Evolutionary conservation across 352 stramenopile genomes (phyloP).

Genomic region (Globisporangium irregulare): DNA sequence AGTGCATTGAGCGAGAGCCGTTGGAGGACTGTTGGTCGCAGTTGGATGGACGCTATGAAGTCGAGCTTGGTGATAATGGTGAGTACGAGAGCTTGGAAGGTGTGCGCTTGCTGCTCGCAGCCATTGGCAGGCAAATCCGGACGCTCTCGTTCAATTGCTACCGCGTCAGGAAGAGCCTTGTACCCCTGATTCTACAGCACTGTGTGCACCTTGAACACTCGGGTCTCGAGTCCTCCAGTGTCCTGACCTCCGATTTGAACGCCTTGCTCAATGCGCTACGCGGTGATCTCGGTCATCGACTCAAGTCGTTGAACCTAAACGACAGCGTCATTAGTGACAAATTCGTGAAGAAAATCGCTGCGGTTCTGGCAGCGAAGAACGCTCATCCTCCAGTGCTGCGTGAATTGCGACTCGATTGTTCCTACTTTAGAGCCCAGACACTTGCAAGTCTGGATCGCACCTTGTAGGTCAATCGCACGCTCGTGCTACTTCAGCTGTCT

Average conservation of each 20-base stretch:
- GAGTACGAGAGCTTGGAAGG: not conserved
- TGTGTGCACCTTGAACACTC: slow-evolving; percentile 1
- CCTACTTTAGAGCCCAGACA: not conserved
- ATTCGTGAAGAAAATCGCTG: not conserved
- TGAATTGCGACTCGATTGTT: not conserved
- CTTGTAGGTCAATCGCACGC: not conserved
- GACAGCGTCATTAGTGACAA: not conserved
- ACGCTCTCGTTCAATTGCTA: not conserved
- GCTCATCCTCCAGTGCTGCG: not conserved
- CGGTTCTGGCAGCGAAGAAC: not conserved
- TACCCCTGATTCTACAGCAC: not conserved
- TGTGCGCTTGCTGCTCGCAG: not conserved
- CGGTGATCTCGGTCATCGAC: not conserved
- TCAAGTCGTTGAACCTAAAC: slow-evolving; percentile 5
- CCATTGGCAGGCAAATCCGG: not conserved
- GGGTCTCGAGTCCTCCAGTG: not conserved
- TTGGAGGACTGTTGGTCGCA: not conserved
- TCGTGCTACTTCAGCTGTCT: not conserved
- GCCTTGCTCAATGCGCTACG: not conserved
- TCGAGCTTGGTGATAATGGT: not conserved
- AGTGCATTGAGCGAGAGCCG: slow-evolving; percentile 6
- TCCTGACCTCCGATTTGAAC: not conserved
- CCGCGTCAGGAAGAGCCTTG: not conserved
- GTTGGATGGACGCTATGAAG: not conserved
- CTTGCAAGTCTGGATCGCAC: not conserved